A percentile compares a stretch with the other conserved stretches of the same genome.
phyloP scores from a whole-genome alignment of 2,329 filamentous ascomycete genomes.

The Chaetomium sp. region DNA sequence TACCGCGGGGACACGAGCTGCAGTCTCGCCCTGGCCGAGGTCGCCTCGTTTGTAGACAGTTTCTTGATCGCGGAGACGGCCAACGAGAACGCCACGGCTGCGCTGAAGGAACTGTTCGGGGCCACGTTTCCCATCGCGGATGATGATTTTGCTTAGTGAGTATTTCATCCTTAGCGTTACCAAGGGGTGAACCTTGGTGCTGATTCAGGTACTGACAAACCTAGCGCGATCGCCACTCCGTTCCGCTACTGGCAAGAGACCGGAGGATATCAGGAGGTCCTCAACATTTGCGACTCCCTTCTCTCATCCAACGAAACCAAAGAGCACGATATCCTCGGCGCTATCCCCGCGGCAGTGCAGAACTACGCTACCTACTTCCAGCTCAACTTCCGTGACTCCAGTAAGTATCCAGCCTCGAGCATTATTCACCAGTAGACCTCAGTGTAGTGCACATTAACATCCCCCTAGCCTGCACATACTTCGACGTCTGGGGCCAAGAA shows the following conservation, averaged over 20 bases:
- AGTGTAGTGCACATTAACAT: background rate
- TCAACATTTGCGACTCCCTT: conserved; percentile 18
- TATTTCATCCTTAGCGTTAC: background rate
- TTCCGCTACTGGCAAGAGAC: conserved; percentile 22
- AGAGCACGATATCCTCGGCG: conserved; percentile 13
- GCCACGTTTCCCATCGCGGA: conserved; percentile 18
- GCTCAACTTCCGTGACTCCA: conserved; percentile 18
- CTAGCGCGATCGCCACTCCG: conserved; percentile 18
- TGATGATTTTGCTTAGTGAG: conserved; percentile 23
- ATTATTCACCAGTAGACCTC: background rate
- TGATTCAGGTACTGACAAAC: background rate
- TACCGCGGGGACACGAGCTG: conserved; percentile 15
- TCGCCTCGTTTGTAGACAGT: conserved; percentile 16
- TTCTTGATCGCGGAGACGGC: conserved; percentile 11
- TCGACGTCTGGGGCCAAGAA: conserved; percentile 21
- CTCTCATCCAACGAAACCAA: conserved; percentile 3
- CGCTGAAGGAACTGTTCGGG: conserved; percentile 18
- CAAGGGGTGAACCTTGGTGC: background rate
- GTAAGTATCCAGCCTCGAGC: conserved; percentile 1
- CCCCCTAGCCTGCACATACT: conserved; percentile 18
- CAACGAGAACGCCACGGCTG: conserved; percentile 12
- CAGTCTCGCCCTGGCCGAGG: conserved; percentile 15
- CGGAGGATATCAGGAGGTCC: conserved; percentile 15
- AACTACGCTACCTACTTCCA: conserved; percentile 20
- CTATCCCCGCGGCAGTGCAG: conserved; percentile 13